Evolutionary conservation across 768 basidiomycete species (phyloP).

Genomic region (Boletales sp.): DNA sequence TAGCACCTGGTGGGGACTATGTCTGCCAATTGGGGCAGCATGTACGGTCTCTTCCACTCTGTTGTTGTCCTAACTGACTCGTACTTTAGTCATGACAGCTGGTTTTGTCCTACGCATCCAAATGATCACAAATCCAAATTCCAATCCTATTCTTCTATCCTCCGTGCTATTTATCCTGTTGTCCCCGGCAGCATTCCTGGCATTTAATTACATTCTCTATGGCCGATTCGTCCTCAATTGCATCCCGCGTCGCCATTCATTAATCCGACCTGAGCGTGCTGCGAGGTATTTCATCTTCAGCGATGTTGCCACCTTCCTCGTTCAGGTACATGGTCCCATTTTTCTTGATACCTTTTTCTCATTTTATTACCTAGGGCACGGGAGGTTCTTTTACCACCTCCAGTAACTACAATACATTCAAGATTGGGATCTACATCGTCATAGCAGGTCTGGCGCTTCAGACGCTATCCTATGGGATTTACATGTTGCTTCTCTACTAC

Average conservation of each 20-base stretch:
- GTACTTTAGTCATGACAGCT: conserved; percentile 15
- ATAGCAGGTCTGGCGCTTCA: conserved; percentile 26
- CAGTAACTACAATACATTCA: neutral
- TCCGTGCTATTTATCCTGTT: conserved; percentile 19
- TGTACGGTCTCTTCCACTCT: conserved; percentile 7
- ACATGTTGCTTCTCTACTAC: conserved; percentile 11
- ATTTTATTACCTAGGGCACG: neutral
- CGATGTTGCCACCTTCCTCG: conserved; percentile 24
- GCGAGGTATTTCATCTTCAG: conserved; percentile 25
- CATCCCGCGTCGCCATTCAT: conserved; percentile 13
- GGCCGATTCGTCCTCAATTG: conserved; percentile 21
- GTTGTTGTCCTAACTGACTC: neutral
- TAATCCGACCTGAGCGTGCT: conserved; percentile 24
- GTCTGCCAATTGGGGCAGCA: conserved; percentile 27
- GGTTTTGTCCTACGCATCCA: conserved; percentile 21
- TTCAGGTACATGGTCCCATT: conserved; percentile 19
- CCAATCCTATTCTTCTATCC: conserved; percentile 16
- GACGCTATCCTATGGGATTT: conserved; percentile 23
- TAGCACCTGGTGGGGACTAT: conserved; percentile 31
- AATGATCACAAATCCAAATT: conserved; percentile 18
- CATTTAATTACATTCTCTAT: conserved; percentile 34
- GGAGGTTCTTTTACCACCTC: conserved; percentile 21
- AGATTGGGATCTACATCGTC: conserved; percentile 18
- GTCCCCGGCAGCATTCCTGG: conserved; percentile 28
- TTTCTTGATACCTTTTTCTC: neutral